phyloP scores from a whole-genome alignment of 2,329 filamentous ascomycete species.

The Penicillium sp. region DNA sequence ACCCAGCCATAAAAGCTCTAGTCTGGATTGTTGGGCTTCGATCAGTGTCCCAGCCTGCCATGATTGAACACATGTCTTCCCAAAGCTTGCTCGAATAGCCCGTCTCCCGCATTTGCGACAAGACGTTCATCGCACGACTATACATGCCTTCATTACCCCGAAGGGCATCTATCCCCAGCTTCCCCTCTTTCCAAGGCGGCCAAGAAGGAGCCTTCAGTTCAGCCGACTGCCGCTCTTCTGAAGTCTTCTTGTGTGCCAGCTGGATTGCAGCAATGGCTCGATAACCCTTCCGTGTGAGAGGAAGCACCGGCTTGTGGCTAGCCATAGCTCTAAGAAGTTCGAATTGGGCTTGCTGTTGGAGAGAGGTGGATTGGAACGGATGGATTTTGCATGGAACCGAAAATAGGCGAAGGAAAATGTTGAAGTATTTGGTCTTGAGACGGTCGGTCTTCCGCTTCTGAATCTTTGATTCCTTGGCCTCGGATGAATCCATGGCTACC shows the following conservation, averaged over 20 bases:
- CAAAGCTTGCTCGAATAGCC: slow-evolving; percentile 56
- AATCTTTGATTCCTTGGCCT: slow-evolving; percentile 4
- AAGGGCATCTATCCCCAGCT: slow-evolving; percentile 60
- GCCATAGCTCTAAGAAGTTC: slow-evolving; percentile 60
- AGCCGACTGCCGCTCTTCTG: slow-evolving; percentile 59
- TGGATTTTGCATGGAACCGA: slow-evolving; percentile 49
- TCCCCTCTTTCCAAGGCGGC: slow-evolving; percentile 67
- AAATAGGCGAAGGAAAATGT: slow-evolving; percentile 51
- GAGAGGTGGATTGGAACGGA: slow-evolving; percentile 51
- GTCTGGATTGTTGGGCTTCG: slow-evolving; percentile 64
- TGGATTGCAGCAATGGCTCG: slow-evolving; percentile 58
- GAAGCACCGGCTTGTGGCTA: slow-evolving; percentile 53
- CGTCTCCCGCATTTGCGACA: slow-evolving; percentile 60
- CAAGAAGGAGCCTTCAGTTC: slow-evolving; percentile 61
- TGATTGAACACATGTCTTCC: slow-evolving; percentile 57
- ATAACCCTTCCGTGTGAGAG: slow-evolving; percentile 61
- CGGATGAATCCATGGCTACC: slow-evolving; percentile 13
- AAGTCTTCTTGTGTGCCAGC: slow-evolving; percentile 59
- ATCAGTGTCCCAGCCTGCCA: slow-evolving; percentile 65
- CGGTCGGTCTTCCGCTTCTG: slow-evolving; percentile 15
- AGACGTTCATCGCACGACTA: slow-evolving; percentile 58
- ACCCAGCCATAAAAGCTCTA: slow-evolving; percentile 46
- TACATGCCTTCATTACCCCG: slow-evolving; percentile 58
- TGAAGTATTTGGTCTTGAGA: slow-evolving; percentile 48
- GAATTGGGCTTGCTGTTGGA: slow-evolving; percentile 61